Conservation (phyloP, 306 rosid genomes). For the Glycyrrhiza uralensis region DNA sequence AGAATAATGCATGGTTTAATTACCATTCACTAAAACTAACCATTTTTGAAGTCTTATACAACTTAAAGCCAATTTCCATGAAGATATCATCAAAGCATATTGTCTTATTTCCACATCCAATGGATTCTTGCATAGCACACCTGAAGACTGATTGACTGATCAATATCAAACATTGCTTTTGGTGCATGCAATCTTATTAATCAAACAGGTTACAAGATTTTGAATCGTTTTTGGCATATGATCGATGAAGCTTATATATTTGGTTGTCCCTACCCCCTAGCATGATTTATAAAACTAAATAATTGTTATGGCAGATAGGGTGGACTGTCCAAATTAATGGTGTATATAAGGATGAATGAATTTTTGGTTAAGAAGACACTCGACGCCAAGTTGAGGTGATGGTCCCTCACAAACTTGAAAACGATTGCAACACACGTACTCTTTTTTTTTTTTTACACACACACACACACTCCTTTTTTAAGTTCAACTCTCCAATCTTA, state of each 20-base stretch:
- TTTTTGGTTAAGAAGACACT: not conserved
- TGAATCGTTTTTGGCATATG: not conserved
- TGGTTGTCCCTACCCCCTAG: no score
- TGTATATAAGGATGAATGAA: constrained; percentile 16
- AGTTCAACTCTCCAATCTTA: not conserved
- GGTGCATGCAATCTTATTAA: not conserved
- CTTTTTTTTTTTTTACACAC: no score
- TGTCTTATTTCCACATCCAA: constrained; percentile 2
- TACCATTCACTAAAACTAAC: no score
- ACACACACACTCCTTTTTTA: no score
- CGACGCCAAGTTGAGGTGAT: constrained; percentile 21
- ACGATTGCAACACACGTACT: constrained; percentile 20
- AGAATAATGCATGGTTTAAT: no score
- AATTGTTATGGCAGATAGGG: not conserved
- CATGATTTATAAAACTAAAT: no score
- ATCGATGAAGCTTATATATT: not conserved
- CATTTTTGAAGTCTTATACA: not conserved
- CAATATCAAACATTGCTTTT: constrained; percentile 15
- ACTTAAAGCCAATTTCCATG: not conserved
- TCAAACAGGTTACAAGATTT: not conserved
- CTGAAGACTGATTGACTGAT: not conserved
- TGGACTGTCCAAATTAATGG: constrained; percentile 18
- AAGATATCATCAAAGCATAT: not conserved
- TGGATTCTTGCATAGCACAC: not conserved
- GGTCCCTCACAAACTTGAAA: constrained; percentile 26